These are phyloP conservation scores for Fusarium compactum DNA, from an alignment of 2,329 filamentous ascomycete genomes.

Conservation along the genomic window DNA sequence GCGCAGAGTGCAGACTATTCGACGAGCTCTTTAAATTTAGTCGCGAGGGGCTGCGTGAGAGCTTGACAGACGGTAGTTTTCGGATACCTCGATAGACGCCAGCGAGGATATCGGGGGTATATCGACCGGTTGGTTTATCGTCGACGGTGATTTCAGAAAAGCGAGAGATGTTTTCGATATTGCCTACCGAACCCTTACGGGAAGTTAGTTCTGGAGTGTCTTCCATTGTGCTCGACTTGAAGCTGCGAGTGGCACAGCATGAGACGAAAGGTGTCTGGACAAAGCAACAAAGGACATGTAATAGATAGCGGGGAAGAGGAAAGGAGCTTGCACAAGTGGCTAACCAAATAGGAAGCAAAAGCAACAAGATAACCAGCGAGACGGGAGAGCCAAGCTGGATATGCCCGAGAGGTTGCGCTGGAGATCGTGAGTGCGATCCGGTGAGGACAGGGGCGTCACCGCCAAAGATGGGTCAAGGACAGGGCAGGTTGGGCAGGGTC, in stretches of 20 bases:
- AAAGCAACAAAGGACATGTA: conserved; percentile 13
- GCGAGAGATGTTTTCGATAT: conserved; percentile 51
- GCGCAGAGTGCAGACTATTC: conserved; percentile 30
- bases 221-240: conserved; percentile 43
- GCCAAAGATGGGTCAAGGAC: conserved; percentile 43
- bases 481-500: conserved; percentile 28
- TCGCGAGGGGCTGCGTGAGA: conserved; percentile 60
- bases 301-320: conserved; percentile 9
- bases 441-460: conserved; percentile 44
- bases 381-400: conserved; percentile 35
- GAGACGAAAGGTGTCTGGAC: conserved; percentile 12
- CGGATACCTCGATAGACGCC: conserved; percentile 65
- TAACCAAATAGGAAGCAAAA: conserved; percentile 35
- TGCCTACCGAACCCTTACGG: conserved; percentile 47
- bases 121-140: conserved; percentile 51
- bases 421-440: conserved; percentile 47
- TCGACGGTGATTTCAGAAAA: conserved; percentile 62
- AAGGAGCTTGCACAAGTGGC: conserved; percentile 30
- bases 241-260: conserved; percentile 31
- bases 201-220: conserved; percentile 49
- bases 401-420: conserved; percentile 38
- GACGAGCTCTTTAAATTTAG: conserved; percentile 52
- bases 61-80: conserved; percentile 59
- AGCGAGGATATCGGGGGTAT: conserved; percentile 61
- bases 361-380: conserved; percentile 9